Evolutionary conservation across 768 basidiomycete species (phyloP), one percentile per base, ranked within the genome.

Genomic region (Boletus rex-veris): DNA sequence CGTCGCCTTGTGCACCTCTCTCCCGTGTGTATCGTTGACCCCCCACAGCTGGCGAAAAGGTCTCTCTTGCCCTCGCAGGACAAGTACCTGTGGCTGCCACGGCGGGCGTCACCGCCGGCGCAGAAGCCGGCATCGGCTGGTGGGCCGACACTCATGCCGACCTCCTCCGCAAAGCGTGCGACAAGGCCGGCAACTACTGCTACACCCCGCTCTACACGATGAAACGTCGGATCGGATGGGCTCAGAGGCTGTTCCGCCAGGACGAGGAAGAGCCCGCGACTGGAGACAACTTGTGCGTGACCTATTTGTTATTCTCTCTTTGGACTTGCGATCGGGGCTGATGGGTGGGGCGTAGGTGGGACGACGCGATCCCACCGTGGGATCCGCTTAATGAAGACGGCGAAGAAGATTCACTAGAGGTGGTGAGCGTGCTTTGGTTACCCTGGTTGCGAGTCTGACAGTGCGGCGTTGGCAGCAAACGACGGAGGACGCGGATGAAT

Each of bases 131-230:
- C 7, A 0, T 65, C 2, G 48, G 40, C 8, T 71, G 70, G 68
- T 63, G 52, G 58, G 50, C 65, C 6, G 56, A 67, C 26, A 19
- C 36, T 8, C 54, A 60, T 3, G 51, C 59, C 14, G 59, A 54
- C 18, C 30, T 70, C 14, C 26, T 69, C 10, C 70, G 70, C 7
- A 60, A 46, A 37, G 70, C 57, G 1, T 57, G 45, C 31, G 61
- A 67, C 55, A 56, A 48, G 45, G 5, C 24, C 1, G 68, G 70
- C 7, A 45, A 41, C 0, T 68, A 71, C 7, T 45, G 38, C 19
- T 69, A 43, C 21, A 70, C 70, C 5, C 68, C 68, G 14, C 65
- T 69, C n/a, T 67, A 63, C 48, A 43, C 47, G 3, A 37, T 71
- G 42, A 69, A 60, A 41, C 60, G 62, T 9, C 56, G 14, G 10